Evolutionary conservation across 768 basidiomycete species (phyloP), one percentile per base, ranked within the genome.

Genomic region (Hypholoma sublateritium): DNA sequence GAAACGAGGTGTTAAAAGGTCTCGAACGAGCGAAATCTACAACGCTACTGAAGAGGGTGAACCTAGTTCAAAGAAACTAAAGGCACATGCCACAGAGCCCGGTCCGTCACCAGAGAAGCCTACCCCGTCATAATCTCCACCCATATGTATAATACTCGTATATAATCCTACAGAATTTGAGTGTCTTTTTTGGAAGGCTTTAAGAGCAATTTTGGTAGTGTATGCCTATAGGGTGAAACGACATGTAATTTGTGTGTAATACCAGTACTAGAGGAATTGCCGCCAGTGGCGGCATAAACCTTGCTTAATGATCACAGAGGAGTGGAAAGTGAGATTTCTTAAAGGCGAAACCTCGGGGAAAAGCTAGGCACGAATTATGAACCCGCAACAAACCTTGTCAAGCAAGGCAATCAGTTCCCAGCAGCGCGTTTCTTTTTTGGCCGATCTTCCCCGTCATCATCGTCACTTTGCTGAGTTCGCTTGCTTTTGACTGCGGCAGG

Each of bases 31-130:
- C 46, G 73, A 74, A 25, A 61, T 65, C 19, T 49, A 58, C 19
- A 50, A 61, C 7, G 55, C 17, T 19, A 54, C 53, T 11, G 62
- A 64, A 28, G 72, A 70, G 5, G 67, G 54, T 16, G 69, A 71
- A 44, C 69, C 73, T 39, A 74, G 68, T 52, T 47, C 60, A 24
- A 80, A 77, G 65, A 75, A 69, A 56, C 63, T 69, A 51, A 77
- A 68, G 61, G 68, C 67, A 5, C 66, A 64, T 51, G 32, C 59
- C 46, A 62, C 57, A 17, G 59, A 60, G 6, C 50, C 64, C 13
- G 17, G 28, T 34, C 49, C 36, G n/a, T 34, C 56, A n/a, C 36
- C 47, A 32, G 46, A 21, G 50, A 53, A 53, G 48, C 37, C 24
- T 25, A 9, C 17, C 24, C n/a, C 17, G 22, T 22, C 50, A 22